Evolutionary conservation across 441 rosid genomes (phyloP).

Genomic region (Flueggea neowawraea): DNA sequence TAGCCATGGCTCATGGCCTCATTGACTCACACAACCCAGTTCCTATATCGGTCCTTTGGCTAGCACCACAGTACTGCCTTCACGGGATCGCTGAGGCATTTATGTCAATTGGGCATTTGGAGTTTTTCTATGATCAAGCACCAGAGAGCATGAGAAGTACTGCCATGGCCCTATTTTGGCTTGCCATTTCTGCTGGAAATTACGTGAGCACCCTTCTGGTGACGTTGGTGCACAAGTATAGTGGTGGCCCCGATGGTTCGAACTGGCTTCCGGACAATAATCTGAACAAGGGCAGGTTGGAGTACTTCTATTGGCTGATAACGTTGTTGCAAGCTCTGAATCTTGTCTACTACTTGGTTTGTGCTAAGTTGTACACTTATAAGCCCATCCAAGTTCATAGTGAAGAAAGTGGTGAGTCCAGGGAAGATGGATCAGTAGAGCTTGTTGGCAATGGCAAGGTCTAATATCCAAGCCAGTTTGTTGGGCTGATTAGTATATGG

Average conservation of each 20-base stretch:
- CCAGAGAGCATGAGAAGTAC: constrained; percentile 96
- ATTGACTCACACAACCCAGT: constrained; percentile 33
- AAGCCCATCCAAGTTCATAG: constrained; percentile 62
- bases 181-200: constrained; percentile 68
- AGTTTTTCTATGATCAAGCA: constrained; percentile 86
- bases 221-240: constrained; percentile 55
- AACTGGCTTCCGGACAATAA: constrained; percentile 87
- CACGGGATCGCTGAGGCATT: constrained; percentile 96
- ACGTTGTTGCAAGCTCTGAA: constrained; percentile 62
- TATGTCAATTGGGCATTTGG: constrained; percentile 86
- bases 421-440: constrained; percentile 31
- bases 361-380: constrained; percentile 69
- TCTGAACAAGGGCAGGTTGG: constrained; percentile 76
- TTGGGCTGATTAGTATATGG: too few relatives aligned
- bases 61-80: constrained; percentile 72
- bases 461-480: neutral
- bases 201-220: constrained; percentile 76
- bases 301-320: constrained; percentile 86
- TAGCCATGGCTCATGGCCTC: constrained; percentile 43
- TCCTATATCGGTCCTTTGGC: constrained; percentile 80
- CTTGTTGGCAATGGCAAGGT: constrained; percentile 16
- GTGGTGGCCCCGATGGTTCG: constrained; percentile 56
- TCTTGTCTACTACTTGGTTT: constrained; percentile 56
- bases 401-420: constrained; percentile 9
- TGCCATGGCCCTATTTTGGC: constrained; percentile 79